Base-by-base conservation (phyloP, 2,329 filamentous ascomycete genomes). In the Ceratocystis cacaofunesta region DNA sequence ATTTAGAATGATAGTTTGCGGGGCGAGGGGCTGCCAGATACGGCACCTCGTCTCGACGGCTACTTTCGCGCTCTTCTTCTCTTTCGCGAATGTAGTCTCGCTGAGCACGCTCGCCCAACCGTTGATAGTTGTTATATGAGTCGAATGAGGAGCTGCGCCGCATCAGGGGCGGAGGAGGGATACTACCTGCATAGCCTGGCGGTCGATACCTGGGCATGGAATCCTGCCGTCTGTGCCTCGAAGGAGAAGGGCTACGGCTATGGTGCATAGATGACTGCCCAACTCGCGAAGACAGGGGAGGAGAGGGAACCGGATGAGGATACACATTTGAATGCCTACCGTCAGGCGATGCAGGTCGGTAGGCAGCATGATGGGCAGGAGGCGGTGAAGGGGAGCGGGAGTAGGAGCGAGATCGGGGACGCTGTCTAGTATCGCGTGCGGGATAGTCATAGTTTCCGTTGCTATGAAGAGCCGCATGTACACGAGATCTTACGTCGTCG, bases 111-210 rank as follows among this genome's bases (percentile, higher is more conserved):
- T 19, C 32, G n/a, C 28, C 64, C 25, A 17, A 44, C 43, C 15
- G 61, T 19, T 63, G 52, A 46, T 32, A 30, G 41, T 65, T 60
- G 15, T 67, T 63, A 43, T 41, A 65, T 6, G 66, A 67, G 8
- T 67, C 66, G 61, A 65, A 50, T 5, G 66, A 67, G 30, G 63
- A 52, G 10, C 63, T 46, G 19, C 58, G 66, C 19, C 44, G 55
- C 55, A 52, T 63, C 41, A 50, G 15, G 1, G 62, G 65, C 5
- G 62, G 62, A 28, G 48, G 62, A 15, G 61, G 65, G 1, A 28
- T 58, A 5, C 41, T 3, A 36, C 43, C 25, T n/a, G 43, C 5
- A 32, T 43, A 10, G 12, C 32, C 55, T 12, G 28, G 17, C 5
- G 55, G 55, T 8, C 55, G 55, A 58, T 58, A 36, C n/a, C 55